Evolutionary conservation across 2,329 filamentous ascomycete species (phyloP).

Genomic region (Talaromyces rugulosus): DNA sequence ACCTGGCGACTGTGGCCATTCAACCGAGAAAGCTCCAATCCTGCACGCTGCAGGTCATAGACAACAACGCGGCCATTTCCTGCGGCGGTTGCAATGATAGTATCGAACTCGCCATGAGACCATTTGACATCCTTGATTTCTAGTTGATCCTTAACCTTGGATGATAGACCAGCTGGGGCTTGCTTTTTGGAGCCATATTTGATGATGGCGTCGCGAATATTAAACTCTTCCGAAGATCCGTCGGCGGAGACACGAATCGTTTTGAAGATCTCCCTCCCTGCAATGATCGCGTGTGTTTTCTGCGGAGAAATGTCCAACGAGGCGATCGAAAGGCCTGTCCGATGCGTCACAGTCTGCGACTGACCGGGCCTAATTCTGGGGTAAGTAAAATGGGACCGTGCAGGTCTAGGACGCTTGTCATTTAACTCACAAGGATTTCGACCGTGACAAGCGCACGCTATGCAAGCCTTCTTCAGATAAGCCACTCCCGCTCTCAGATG

Average conservation of each 20-base stretch:
- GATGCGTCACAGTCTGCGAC: conserved; percentile 56
- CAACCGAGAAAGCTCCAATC: conserved; percentile 58
- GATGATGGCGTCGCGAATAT: conserved; percentile 58
- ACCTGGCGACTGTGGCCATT: conserved; percentile 64
- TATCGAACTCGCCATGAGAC: conserved; percentile 59
- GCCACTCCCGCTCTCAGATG: conserved; percentile 31
- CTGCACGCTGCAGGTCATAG: conserved; percentile 60
- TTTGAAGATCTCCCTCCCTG: conserved; percentile 63
- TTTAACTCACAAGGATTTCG: conserved; percentile 35
- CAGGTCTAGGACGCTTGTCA: not conserved
- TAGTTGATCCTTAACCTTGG: conserved; percentile 55
- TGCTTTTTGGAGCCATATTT: conserved; percentile 53
- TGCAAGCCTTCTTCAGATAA: conserved; percentile 15
- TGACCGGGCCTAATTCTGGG: conserved; percentile 37
- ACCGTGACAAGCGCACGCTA: conserved; percentile 29
- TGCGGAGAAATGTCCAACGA: conserved; percentile 61
- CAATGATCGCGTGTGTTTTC: conserved; percentile 60
- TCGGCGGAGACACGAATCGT: conserved; percentile 57
- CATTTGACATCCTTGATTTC: conserved; percentile 64
- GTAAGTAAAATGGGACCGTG: conserved; percentile 16
- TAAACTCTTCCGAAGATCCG: conserved; percentile 58
- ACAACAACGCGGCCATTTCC: conserved; percentile 62
- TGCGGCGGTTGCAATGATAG: conserved; percentile 60
- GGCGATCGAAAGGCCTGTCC: conserved; percentile 60
- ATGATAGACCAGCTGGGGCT: conserved; percentile 38